Evolutionary conservation across 371 early-diverging fungal species (phyloP), one percentile per base, ranked within the genome.

Genomic region (Coemansia sp.): DNA sequence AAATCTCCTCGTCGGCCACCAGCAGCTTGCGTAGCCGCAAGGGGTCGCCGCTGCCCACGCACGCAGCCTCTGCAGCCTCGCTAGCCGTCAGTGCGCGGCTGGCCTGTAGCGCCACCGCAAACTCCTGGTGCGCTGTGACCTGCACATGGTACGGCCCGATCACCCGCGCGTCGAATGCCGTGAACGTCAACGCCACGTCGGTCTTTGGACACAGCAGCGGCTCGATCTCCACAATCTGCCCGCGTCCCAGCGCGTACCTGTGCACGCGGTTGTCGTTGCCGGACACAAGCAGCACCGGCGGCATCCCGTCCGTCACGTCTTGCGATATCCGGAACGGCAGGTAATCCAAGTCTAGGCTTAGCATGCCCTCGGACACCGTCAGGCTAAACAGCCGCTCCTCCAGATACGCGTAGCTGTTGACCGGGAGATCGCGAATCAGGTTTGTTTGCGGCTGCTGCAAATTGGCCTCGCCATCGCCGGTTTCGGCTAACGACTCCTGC

Each of bases 301-400:
- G 71, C 67, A 58, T 54, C 2, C 76, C 76, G 3, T 41, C 40
- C 7, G 42, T 57, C 32, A 75, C 57, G 39, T 75, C 76, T 41
- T 75, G 76, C 57, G 76, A 75, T 57, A 75, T 75, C 16, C 76
- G 62, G 63, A 66, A 75, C 16, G 76, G 76, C 49, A 75, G 59
- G 47, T 75, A 75, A 40, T 52, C 63, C 34, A 75, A 67, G 14
- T 70, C 71, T 42, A 67, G 32, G 2, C 60, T 36, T 42, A 50
- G 57, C 30, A 60, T 70, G 49, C 35, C 30, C 4, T 51, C 56
- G 43, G 14, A 38, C 30, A 63, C 63, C 1, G 49, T 41, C 52
- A 75, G 47, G 14, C 55, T 47, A 49, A 75, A 70, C 41, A 70
- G 40, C 14, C 76, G 71, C 76, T 75, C 76, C 32, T 75, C 76